Evolutionary conservation across 208 protist genomes (phyloP).

Genomic region (Endotrypanum monterogeii): DNA sequence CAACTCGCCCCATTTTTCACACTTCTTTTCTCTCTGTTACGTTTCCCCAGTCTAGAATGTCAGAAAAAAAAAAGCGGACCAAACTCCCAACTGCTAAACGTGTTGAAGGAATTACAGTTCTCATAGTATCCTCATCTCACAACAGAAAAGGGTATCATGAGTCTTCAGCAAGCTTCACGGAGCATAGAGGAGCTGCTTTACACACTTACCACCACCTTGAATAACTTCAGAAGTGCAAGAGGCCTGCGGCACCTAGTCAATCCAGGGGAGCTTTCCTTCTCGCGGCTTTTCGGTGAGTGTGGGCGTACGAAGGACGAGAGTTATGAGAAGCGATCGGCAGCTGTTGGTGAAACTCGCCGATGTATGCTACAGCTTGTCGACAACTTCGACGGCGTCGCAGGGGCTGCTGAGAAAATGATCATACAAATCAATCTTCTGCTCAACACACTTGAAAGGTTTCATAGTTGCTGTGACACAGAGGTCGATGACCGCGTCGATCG

Average conservation of each 20-base stretch:
- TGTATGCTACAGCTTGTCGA: constrained; percentile 50
- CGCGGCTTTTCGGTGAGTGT: constrained; percentile 63
- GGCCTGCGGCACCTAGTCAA: constrained; percentile 40
- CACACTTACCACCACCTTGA: constrained; percentile 38
- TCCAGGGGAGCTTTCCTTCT: constrained; percentile 49
- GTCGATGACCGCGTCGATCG: constrained; percentile 26
- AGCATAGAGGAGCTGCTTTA: constrained; percentile 49
- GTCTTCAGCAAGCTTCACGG: constrained; percentile 26
- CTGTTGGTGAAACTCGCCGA: constrained; percentile 40
- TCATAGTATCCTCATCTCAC: neutral
- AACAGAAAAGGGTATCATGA: constrained; percentile 8
- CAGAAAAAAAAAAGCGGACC: neutral
- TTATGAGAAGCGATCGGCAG: constrained; percentile 42
- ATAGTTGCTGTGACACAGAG: constrained; percentile 56
- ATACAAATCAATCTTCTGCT: constrained; percentile 39
- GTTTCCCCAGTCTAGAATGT: neutral
- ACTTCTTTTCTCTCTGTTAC: neutral
- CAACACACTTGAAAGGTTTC: constrained; percentile 44
- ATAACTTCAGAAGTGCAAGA: constrained; percentile 46
- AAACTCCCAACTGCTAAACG: neutral
- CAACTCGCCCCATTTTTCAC: neutral
- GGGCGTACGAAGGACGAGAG: constrained; percentile 54
- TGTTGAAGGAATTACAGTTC: neutral
- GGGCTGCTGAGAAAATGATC: constrained; percentile 28
- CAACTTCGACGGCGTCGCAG: constrained; percentile 39